Conservation (phyloP, 805 yeast genomes). For the Suhomyces faveliae region DNA sequence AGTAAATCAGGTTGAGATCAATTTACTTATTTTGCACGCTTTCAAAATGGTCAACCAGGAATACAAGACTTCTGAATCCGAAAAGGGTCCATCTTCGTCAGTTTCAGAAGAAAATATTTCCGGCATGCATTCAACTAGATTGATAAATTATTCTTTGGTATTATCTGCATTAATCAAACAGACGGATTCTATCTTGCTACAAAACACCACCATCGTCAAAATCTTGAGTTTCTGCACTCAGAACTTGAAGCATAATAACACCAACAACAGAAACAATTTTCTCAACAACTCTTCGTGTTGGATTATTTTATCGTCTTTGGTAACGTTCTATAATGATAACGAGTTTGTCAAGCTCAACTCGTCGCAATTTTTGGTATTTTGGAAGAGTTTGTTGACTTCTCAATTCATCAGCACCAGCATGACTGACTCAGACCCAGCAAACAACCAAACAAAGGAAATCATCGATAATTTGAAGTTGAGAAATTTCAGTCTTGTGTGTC, state of each 20-base stretch:
- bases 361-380: slow-evolving; percentile 43
- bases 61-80: slow-evolving; percentile 16
- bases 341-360: slow-evolving; percentile 44
- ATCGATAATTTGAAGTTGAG: slow-evolving; percentile 36
- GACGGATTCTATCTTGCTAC: slow-evolving; percentile 33
- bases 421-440: slow-evolving; percentile 13
- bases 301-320: slow-evolving; percentile 40
- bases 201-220: slow-evolving; percentile 40
- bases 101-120: slow-evolving; percentile 20
- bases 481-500: slow-evolving; percentile 38
- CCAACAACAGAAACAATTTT: slow-evolving; percentile 17
- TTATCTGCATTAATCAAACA: slow-evolving; percentile 36
- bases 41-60: slow-evolving; percentile 32
- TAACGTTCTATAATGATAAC: slow-evolving; percentile 39
- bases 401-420: slow-evolving; percentile 31
- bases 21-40: slow-evolving; percentile 30
- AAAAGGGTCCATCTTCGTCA: slow-evolving; percentile 7
- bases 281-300: slow-evolving; percentile 37
- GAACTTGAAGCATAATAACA: slow-evolving; percentile 37
- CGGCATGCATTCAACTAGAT: slow-evolving; percentile 16
- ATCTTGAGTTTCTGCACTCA: slow-evolving; percentile 47
- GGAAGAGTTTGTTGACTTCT: slow-evolving; percentile 45
- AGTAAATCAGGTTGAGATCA: slow-evolving; percentile 33
- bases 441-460: slow-evolving; percentile 27
- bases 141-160: slow-evolving; percentile 35